Conservation (phyloP, 768 basidiomycete genomes). For the Nevesoporus exiguus region DNA sequence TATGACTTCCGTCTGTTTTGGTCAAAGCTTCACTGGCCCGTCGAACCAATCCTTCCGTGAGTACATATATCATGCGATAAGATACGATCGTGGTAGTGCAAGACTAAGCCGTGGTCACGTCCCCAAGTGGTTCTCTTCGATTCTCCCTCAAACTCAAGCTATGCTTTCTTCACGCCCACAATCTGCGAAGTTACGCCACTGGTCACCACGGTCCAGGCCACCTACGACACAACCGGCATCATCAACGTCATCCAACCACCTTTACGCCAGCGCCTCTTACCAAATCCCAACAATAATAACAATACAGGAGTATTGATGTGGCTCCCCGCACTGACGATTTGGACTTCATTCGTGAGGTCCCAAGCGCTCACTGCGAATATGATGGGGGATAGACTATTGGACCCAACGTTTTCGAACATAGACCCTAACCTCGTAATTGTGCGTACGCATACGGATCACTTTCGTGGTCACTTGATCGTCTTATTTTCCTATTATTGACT, state of each 20-base stretch:
- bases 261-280: neutral
- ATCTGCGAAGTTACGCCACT: neutral
- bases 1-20: neutral
- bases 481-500: neutral
- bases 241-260: neutral
- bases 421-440: neutral
- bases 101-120: neutral
- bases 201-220: neutral
- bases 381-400: neutral
- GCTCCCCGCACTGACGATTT: neutral
- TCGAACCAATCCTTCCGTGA: conserved; percentile 1
- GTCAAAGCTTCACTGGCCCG: neutral
- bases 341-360: neutral
- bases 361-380: neutral
- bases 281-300: neutral
- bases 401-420: neutral
- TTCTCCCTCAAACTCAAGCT: neutral
- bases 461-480: too few species aligned
- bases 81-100: neutral
- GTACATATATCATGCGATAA: neutral
- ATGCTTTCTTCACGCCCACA: neutral
- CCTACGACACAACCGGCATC: neutral
- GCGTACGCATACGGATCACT: neutral
- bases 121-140: neutral
- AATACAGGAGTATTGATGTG: neutral